phyloP scores from a whole-genome alignment of 148 eudicot species.

The Rhododendron williamsianum region DNA sequence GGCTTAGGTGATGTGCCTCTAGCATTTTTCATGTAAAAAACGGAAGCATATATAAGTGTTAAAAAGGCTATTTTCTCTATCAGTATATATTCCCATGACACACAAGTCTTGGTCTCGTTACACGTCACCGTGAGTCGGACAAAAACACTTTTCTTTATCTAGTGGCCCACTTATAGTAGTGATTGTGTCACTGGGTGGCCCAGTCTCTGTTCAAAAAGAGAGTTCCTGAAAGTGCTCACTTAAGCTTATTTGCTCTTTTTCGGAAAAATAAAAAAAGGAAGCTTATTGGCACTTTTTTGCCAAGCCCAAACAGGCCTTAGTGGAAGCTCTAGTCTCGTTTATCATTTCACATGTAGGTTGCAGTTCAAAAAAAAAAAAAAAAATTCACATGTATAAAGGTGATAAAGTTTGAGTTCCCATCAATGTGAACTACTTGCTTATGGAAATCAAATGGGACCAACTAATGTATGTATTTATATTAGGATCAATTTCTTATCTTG shows the following conservation, averaged over 20 bases:
- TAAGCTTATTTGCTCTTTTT: constrained; percentile 22
- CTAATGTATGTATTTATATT: neutral
- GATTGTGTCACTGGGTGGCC: constrained; percentile 25
- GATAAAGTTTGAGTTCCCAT: constrained; percentile 1
- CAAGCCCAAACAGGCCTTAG: constrained; percentile 14
- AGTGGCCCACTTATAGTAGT: neutral
- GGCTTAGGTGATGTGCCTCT: too few species aligned
- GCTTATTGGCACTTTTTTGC: constrained; percentile 22
- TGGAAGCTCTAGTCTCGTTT: constrained; percentile 17
- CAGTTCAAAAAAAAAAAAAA: too few species aligned
- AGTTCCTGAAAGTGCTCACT: constrained; percentile 18
- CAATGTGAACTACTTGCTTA: neutral
- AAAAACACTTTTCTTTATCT: constrained; percentile 20
- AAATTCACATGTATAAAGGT: neutral
- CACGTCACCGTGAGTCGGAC: constrained; percentile 62
- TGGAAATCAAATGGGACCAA: constrained; percentile 17
- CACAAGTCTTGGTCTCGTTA: constrained; percentile 18
- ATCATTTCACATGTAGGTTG: constrained; percentile 9
- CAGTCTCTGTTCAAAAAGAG: constrained; percentile 1
- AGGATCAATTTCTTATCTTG: too few species aligned
- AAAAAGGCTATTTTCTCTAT: neutral
- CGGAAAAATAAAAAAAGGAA: neutral
- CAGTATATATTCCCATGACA: neutral
- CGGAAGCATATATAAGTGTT: neutral
- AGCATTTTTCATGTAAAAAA: too few species aligned